These are phyloP conservation scores for Fusarium buharicum DNA, from an alignment of 2,329 filamentous ascomycete genomes.

Conservation along the genomic window DNA sequence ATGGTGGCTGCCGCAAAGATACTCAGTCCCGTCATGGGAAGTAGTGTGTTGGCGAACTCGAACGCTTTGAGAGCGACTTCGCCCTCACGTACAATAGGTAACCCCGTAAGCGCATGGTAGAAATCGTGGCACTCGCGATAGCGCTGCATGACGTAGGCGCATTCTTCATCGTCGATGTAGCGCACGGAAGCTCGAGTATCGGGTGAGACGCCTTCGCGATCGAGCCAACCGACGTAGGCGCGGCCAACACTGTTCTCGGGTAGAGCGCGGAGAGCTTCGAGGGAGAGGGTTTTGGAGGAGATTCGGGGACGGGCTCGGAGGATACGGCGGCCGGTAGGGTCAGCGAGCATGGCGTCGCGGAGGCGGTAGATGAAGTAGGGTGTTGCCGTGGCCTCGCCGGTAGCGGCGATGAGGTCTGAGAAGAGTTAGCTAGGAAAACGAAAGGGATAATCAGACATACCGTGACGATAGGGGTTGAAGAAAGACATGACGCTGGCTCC, in stretches of 20 bases:
- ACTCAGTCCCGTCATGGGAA: conserved; percentile 94
- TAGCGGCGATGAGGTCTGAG: conserved; percentile 87
- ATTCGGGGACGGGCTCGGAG: conserved; percentile 90
- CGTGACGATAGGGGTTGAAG: conserved; percentile 81
- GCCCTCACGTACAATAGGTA: conserved; percentile 92
- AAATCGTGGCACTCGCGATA: conserved; percentile 99
- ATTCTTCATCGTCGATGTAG: conserved; percentile 95
- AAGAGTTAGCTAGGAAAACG: neutral
- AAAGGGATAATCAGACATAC: conserved; percentile 53
- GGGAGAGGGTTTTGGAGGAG: conserved; percentile 75
- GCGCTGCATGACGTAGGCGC: conserved; percentile 97
- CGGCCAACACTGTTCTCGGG: conserved; percentile 80
- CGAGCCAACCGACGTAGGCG: conserved; percentile 90
- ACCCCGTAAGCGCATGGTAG: conserved; percentile 91
- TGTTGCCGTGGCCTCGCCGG: conserved; percentile 94
- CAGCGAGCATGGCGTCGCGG: conserved; percentile 87
- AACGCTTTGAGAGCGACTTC: conserved; percentile 98
- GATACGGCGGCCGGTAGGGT: conserved; percentile 87
- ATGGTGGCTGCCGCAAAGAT: conserved; percentile 86
- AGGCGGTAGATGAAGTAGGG: conserved; percentile 96
- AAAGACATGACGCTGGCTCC: conserved; percentile 72
- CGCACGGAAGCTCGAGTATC: conserved; percentile 85
- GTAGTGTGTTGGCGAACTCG: conserved; percentile 91
- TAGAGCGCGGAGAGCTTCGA: conserved; percentile 76
- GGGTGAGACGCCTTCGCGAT: conserved; percentile 90